Evolutionary conservation across 2,329 filamentous ascomycete species (phyloP).

Genomic region (Penicillium crustosum): DNA sequence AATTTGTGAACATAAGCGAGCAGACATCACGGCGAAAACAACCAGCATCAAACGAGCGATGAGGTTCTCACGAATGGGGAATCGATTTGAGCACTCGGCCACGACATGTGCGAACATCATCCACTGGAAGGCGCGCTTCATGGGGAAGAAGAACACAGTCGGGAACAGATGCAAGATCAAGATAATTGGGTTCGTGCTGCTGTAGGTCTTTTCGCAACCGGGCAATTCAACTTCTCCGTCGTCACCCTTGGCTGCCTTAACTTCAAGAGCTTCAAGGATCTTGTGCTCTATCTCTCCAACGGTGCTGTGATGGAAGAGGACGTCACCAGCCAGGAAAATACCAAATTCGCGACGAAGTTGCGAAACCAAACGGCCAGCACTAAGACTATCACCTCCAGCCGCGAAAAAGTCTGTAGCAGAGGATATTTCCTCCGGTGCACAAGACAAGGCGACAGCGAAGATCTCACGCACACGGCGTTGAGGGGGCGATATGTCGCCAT

Average conservation of each 20-base stretch:
- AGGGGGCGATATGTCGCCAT: constrained; percentile 24
- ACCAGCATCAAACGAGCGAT: constrained; percentile 53
- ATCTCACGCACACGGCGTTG: constrained; percentile 46
- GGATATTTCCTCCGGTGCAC: constrained; percentile 42
- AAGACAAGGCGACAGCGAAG: constrained; percentile 50
- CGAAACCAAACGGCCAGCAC: constrained; percentile 55
- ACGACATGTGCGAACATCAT: constrained; percentile 53
- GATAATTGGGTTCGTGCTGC: constrained; percentile 52
- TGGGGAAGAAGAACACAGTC: constrained; percentile 51
- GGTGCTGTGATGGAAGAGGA: constrained; percentile 53
- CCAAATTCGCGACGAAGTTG: constrained; percentile 52
- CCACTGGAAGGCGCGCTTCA: constrained; percentile 55
- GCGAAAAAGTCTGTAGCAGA: constrained; percentile 52
- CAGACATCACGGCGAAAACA: constrained; percentile 47
- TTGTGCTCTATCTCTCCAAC: constrained; percentile 40
- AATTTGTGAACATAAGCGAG: constrained; percentile 42
- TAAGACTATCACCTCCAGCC: constrained; percentile 56
- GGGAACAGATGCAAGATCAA: constrained; percentile 55
- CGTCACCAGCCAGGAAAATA: constrained; percentile 52
- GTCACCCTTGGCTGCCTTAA: constrained; percentile 17
- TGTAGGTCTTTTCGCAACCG: constrained; percentile 38
- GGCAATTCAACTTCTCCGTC: constrained; percentile 27
- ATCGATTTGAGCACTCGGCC: constrained; percentile 33
- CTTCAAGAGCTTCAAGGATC: constrained; percentile 11
- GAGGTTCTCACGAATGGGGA: constrained; percentile 41